phyloP scores from a whole-genome alignment of 176 grass and related monocot genomes.

The Secale cereale region DNA sequence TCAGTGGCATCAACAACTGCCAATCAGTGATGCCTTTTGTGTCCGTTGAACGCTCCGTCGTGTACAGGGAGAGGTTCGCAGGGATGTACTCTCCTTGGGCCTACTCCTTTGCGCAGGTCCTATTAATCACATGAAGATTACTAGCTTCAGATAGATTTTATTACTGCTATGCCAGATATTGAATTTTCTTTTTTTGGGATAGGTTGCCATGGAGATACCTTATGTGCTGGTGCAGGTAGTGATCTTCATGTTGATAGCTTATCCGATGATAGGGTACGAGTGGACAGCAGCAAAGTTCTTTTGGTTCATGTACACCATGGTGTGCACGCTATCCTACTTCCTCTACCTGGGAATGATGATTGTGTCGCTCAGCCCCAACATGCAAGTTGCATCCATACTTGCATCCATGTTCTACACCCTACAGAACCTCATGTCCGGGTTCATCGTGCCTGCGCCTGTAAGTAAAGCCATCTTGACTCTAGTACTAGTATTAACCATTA shows the following conservation, averaged over 20 bases:
- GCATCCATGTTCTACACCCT: slow-evolving; percentile 53
- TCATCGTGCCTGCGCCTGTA: slow-evolving; percentile 57
- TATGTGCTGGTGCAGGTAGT: slow-evolving; percentile 40
- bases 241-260: slow-evolving; percentile 55
- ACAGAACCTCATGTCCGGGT: slow-evolving; percentile 61
- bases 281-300: slow-evolving; percentile 59
- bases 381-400: slow-evolving; percentile 55
- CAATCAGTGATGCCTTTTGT: slow-evolving; percentile 61
- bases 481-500: background rate
- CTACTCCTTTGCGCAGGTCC: slow-evolving; percentile 70
- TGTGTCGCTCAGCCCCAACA: slow-evolving; percentile 47
- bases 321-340: slow-evolving; percentile 60
- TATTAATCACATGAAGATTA: background rate
- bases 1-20: slow-evolving; percentile 59
- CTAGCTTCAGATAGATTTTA: background rate
- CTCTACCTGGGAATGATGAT: slow-evolving; percentile 77
- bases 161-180: background rate
- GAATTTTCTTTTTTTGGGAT: background rate
- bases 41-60: slow-evolving; percentile 48
- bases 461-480: slow-evolving; percentile 20
- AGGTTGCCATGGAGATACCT: slow-evolving; percentile 66
- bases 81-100: slow-evolving; percentile 92
- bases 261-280: slow-evolving; percentile 56
- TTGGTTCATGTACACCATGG: slow-evolving; percentile 59
- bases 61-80: slow-evolving; percentile 83